Base-by-base conservation (phyloP, 148 eudicot species). In the Salicornia ramosissima region DNA sequence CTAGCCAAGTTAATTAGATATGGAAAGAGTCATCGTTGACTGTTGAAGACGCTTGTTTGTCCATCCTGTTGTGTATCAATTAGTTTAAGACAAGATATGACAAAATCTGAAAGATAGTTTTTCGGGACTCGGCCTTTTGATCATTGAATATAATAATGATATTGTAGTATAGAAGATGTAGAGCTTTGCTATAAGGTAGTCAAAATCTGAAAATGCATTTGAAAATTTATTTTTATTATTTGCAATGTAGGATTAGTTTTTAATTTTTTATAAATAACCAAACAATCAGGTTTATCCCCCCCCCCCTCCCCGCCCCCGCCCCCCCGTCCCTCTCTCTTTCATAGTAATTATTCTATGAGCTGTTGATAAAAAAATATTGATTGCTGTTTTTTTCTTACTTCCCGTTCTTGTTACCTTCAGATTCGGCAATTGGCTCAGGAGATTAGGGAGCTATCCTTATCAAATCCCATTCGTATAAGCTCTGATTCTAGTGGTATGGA, bases 361-460 rank as follows among this genome's bases (percentile, higher is more conserved):
- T 34, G 45, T 60, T 10, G 25, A 34, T 33, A 34, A 2, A 33
- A 63, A 29, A 11, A 10, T 7, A 56, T 46, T 60, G 46, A 49
- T 71, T 40, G 11, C 30, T 60, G 25, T 55, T 31, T 18, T 18
- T 43, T 11, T n/a, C 72, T 65, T 31, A 69, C 33, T 42, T 42
- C 21, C n/a, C 31, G 24, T 66, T 75, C 33, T 51, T 73, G 59
- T 72, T 79, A 26, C 49, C 42, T 80, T 77, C 81, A 92, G 98
- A 83, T 92, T 71, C 91, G 94, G 51, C 88, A 86, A 79, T 76
- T 92, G 83, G 91, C 98, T 39, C 82, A 85, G 77, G 98, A 92
- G 80, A 88, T 92, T 65, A 81, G 87, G 77, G 94, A 82, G 71
- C 75, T 92, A 54, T 82, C 94, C 52, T 61, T 80, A 71, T 78